Percentiles rank a stretch among this genome's conserved stretches.
phyloP scores from a whole-genome alignment of 2,329 filamentous ascomycete genomes.

The Phialophora chinensis region DNA sequence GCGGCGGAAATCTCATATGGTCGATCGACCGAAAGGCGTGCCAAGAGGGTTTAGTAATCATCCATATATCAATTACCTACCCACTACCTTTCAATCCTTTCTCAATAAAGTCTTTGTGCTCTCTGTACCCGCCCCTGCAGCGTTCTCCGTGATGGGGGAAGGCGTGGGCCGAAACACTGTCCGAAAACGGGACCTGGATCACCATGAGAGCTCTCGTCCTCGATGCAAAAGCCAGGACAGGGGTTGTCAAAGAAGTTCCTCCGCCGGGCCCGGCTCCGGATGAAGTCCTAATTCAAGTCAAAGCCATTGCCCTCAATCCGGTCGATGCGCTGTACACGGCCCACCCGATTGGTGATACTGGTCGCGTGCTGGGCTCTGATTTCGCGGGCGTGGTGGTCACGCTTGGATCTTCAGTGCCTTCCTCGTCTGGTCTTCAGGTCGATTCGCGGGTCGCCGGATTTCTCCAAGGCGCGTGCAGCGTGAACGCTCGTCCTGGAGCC shows the following conservation, averaged over 20 bases:
- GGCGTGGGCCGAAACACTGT: not conserved
- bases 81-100: not conserved
- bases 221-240: not conserved
- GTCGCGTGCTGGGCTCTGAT: slow-evolving; percentile 16
- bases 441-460: slow-evolving; percentile 9
- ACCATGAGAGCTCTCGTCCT: slow-evolving; percentile 6
- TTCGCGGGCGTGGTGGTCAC: not conserved
- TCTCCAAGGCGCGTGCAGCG: slow-evolving; percentile 18
- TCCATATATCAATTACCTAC: not conserved
- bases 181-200: not conserved
- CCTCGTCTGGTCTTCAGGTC: not conserved
- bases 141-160: not conserved
- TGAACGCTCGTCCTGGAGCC: slow-evolving; percentile 23
- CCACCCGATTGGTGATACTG: slow-evolving; percentile 18
- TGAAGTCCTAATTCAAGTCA: slow-evolving; percentile 28
- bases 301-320: slow-evolving; percentile 37
- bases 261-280: not conserved
- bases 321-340: slow-evolving; percentile 29
- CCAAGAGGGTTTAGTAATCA: not conserved
- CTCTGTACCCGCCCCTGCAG: not conserved
- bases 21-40: not conserved
- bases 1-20: not conserved
- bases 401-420: not conserved
- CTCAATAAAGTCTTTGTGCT: not conserved
- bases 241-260: slow-evolving; percentile 4